These are phyloP conservation scores for Stephania japonica DNA, from an alignment of 164 flowering plant genomes.

Conservation along the genomic window DNA sequence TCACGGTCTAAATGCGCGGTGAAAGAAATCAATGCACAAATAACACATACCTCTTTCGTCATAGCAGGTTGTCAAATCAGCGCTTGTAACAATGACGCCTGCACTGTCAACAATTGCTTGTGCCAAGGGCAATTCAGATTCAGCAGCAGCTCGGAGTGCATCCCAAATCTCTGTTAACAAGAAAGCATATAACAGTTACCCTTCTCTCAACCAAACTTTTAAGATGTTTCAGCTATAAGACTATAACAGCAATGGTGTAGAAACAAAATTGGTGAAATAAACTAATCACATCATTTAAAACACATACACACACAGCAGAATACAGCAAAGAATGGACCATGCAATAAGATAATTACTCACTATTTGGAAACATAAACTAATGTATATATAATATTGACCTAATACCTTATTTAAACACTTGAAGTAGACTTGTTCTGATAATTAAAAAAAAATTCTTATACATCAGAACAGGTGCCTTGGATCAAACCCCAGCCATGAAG, in stretches of 20 bases:
- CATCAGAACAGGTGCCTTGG: not conserved
- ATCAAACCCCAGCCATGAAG: not conserved
- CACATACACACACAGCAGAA: not conserved
- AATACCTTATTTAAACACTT: not conserved
- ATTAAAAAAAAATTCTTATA: not conserved
- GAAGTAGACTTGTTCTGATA: not conserved
- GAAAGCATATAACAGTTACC: not conserved
- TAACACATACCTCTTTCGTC: slow-evolving; percentile 73
- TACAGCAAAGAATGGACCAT: too few relatives aligned
- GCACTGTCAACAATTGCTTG: slow-evolving; percentile 87
- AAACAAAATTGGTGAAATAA: not conserved
- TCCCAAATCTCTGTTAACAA: slow-evolving; percentile 78
- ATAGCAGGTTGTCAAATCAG: slow-evolving; percentile 81
- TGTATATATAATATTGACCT: not conserved
- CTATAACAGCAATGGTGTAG: not conserved
- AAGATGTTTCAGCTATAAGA: not conserved
- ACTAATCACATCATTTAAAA: not conserved
- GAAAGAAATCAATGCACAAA: not conserved
- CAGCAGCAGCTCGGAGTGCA: slow-evolving; percentile 93
- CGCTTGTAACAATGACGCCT: slow-evolving; percentile 65
- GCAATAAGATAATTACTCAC: not conserved
- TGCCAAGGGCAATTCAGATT: slow-evolving; percentile 65
- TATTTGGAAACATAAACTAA: not conserved
- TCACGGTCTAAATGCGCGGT: not conserved
- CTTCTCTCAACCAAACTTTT: not conserved